Percentiles rank a stretch among this genome's conserved stretches.
Conservation (phyloP, 129 eudicot species). For the Centella asiatica region DNA sequence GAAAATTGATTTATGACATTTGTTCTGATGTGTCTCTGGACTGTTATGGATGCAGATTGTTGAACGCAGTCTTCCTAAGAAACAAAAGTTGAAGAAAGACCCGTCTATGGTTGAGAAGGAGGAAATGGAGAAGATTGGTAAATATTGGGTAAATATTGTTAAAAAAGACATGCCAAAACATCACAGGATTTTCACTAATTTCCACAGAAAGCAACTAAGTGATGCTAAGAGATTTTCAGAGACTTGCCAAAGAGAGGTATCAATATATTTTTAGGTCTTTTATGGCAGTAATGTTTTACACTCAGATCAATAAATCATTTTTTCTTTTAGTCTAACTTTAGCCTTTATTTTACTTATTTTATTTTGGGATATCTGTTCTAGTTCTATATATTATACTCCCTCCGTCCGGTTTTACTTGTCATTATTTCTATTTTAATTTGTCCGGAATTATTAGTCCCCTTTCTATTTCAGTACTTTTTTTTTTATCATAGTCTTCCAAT, state of each 20-base stretch:
- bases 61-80: slow-evolving; percentile 83
- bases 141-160: slow-evolving; percentile 79
- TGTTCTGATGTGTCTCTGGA: slow-evolving; percentile 12
- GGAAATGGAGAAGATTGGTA: slow-evolving; percentile 73
- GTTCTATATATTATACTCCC: too few relatives aligned
- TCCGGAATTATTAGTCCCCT: too few relatives aligned
- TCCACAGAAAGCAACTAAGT: slow-evolving; percentile 64
- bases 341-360: too few relatives aligned
- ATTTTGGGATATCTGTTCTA: too few relatives aligned
- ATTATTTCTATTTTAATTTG: too few relatives aligned
- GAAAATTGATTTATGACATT: neutral
- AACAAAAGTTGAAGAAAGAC: slow-evolving; percentile 58
- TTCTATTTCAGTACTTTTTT: too few relatives aligned
- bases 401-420: too few relatives aligned
- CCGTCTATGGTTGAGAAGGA: slow-evolving; percentile 75
- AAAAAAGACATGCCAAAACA: slow-evolving; percentile 88
- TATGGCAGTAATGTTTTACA: too few relatives aligned
- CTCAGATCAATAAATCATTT: too few relatives aligned
- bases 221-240: slow-evolving; percentile 97
- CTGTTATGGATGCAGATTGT: slow-evolving; percentile 56
- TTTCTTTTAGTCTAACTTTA: too few relatives aligned
- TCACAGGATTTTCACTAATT: slow-evolving; percentile 55
- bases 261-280: too few relatives aligned
- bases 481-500: too few relatives aligned
- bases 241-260: slow-evolving; percentile 91